Evolutionary conservation across 1,139 yeast species (phyloP), one percentile per base, ranked within the genome.

Genomic region (Arxiozyma slooffiae): DNA sequence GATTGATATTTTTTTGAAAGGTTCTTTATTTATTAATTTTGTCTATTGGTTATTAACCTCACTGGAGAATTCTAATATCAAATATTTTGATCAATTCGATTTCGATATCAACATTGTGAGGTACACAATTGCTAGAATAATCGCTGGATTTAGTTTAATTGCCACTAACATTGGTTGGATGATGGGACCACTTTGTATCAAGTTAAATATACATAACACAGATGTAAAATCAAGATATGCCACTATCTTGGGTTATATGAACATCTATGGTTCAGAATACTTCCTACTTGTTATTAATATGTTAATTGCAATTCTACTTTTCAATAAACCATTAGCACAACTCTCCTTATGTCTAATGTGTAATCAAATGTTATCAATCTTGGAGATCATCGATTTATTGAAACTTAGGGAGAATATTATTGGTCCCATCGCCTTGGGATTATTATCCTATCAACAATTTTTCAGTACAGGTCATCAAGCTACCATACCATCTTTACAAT

Each of bases 381-480:
- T 87, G 38, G 98, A 92, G 59, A 70, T 92, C 9, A 74, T 80
- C 46, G 85, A 83, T 52, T 68, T 84, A 21, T 74, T 86, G 48
- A 75, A 78, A 30, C 71, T 88, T 45, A 77, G 94, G 52, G 76
- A 80, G 49, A 85, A 85, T 55, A 66, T 84, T 50, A 75, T 85
- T 21, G 77, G 89, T 0, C 92, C 94, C 1, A 81, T 88, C 3
- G 70, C 85, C 7, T 71, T 88, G 54, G 88, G 88, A 2, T 67
- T 92, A 26, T 68, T 92, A 45, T 95, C 90, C 0, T 81, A 81
- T 58, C 82, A 82, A 54, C 94, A 85, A 63, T 94, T 88, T 66
- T 94, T 90, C 70, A 77, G 89, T 49, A 87, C 97, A 0, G 98
- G 98, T 0, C 98, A 94, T 63, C 98, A 94, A 66, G 97, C 97